These are phyloP conservation scores for Coprinopsis strossmayeri DNA, from an alignment of 768 basidiomycete species.

Conservation along the genomic window DNA sequence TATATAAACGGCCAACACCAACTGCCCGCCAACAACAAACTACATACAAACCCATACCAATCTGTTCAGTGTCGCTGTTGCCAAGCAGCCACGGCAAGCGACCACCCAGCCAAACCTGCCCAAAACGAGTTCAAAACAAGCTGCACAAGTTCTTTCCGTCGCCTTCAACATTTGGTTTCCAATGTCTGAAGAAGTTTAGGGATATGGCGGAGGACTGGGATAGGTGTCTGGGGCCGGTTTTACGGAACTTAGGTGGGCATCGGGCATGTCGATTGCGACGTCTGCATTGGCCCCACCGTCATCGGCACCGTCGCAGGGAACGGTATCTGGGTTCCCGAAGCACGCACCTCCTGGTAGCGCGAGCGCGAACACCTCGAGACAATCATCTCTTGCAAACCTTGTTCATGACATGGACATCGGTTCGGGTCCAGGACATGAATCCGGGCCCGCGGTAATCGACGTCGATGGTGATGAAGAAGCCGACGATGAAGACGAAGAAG, in stretches of 20 bases:
- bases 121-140: not conserved
- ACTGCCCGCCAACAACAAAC: too few species aligned
- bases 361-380: constrained; percentile 2
- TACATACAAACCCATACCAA: too few species aligned
- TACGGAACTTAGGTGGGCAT: not conserved
- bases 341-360: not conserved
- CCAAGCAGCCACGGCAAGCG: not conserved
- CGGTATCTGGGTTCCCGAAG: not conserved
- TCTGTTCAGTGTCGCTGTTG: not conserved
- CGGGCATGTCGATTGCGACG: not conserved
- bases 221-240: not conserved
- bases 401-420: constrained; percentile 5
- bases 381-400: constrained; percentile 6
- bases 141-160: constrained; percentile 1
- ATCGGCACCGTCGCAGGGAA: not conserved
- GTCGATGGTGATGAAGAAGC: constrained; percentile 7
- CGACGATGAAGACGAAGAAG: constrained; percentile 16
- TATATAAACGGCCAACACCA: not conserved
- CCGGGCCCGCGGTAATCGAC: constrained; percentile 5
- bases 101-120: not conserved
- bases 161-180: constrained; percentile 3
- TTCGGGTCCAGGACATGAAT: not conserved
- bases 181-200: not conserved
- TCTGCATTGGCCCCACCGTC: not conserved
- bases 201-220: not conserved